Evolutionary conservation across 768 basidiomycete genomes (phyloP).

Genomic region (Kockovaella imperatae): DNA sequence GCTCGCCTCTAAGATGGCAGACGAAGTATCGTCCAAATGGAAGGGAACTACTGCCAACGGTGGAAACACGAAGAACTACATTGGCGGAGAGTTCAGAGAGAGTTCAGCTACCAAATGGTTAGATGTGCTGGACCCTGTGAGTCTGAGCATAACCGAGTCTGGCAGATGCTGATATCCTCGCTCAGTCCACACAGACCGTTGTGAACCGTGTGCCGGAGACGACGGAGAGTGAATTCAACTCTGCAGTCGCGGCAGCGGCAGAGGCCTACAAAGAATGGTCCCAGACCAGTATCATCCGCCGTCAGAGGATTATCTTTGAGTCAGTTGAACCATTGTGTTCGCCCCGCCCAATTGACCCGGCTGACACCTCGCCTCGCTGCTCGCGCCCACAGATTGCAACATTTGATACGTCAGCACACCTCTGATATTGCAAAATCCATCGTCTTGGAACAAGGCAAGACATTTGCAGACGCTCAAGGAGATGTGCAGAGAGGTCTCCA

Average conservation of each 20-base stretch:
- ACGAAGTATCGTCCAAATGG: constrained; percentile 50
- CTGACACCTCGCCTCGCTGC: background rate
- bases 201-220: constrained; percentile 87
- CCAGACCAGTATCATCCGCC: constrained; percentile 68
- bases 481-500: constrained; percentile 89
- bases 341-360: background rate
- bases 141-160: constrained; percentile 20
- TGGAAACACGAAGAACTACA: constrained; percentile 83
- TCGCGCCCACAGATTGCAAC: constrained; percentile 61
- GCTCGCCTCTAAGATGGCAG: constrained; percentile 12
- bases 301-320: constrained; percentile 86
- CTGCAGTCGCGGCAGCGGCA: constrained; percentile 74
- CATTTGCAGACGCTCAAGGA: constrained; percentile 84
- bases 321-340: constrained; percentile 46
- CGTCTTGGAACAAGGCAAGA: constrained; percentile 94
- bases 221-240: constrained; percentile 66
- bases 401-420: constrained; percentile 72
- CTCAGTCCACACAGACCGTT: constrained; percentile 78
- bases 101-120: constrained; percentile 72
- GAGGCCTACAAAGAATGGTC: constrained; percentile 86
- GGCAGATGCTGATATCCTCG: background rate
- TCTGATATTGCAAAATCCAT: constrained; percentile 82
- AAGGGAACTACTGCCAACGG: constrained; percentile 79
- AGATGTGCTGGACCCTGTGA: constrained; percentile 80
- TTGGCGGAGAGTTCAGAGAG: constrained; percentile 81